Percentiles rank a stretch among this genome's conserved stretches.
These are phyloP conservation scores for Fomitiporia mediterranea DNA, from an alignment of 1,284 basidiomycete species.

Conservation along the genomic window DNA sequence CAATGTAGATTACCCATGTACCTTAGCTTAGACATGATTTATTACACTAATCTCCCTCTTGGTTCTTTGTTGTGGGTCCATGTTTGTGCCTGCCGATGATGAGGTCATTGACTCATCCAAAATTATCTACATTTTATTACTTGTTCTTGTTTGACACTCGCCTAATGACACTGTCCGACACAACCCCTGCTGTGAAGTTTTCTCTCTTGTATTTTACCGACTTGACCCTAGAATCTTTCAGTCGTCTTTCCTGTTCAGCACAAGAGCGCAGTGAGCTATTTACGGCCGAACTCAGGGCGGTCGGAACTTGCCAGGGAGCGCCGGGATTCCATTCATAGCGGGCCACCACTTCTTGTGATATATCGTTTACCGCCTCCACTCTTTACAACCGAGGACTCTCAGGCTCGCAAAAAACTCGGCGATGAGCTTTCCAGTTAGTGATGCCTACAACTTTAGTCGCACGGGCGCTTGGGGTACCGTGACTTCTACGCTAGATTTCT, in stretches of 20 bases:
- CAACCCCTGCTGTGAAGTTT: too few species aligned
- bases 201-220: too few species aligned
- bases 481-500: constrained; percentile 68
- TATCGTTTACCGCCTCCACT: not conserved
- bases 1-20: not conserved
- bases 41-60: too few species aligned
- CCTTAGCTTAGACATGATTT: not conserved
- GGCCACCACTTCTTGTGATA: not conserved
- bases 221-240: not conserved
- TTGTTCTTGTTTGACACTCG: too few species aligned
- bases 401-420: not conserved
- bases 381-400: not conserved
- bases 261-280: not conserved
- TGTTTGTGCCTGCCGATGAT: too few species aligned
- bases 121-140: too few species aligned
- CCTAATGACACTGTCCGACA: too few species aligned
- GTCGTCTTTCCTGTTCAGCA: not conserved
- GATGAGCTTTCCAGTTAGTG: constrained; percentile 12
- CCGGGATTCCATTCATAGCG: not conserved
- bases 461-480: constrained; percentile 54
- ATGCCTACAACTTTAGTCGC: constrained; percentile 17
- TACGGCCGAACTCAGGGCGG: not conserved
- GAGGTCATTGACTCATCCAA: too few species aligned
- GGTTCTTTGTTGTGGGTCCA: too few species aligned
- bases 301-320: not conserved